Evolutionary conservation across 1,284 basidiomycete genomes (phyloP).

Genomic region (Austroboletus niveus): DNA sequence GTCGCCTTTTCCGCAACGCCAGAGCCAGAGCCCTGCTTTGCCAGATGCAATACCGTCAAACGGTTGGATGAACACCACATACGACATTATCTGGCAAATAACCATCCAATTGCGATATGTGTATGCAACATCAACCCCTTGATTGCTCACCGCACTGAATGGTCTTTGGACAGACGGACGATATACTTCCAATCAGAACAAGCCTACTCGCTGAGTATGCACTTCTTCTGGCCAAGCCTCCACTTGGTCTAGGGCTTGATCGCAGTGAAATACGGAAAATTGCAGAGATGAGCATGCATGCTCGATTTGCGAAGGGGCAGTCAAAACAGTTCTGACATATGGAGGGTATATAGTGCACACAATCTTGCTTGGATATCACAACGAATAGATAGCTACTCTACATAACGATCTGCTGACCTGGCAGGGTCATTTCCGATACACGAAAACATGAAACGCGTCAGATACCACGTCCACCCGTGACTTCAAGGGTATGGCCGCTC

Average conservation of each 20-base stretch:
- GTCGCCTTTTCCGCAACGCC: not conserved
- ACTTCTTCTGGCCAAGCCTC: constrained; percentile 64
- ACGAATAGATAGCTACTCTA: no score
- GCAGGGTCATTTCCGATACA: not conserved
- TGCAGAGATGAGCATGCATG: constrained; percentile 61
- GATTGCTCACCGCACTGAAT: not conserved
- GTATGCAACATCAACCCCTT: constrained; percentile 43
- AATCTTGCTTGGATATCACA: no score
- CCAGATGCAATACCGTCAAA: constrained; percentile 69
- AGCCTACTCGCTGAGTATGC: constrained; percentile 75
- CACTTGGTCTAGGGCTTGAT: constrained; percentile 64
- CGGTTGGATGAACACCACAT: constrained; percentile 71
- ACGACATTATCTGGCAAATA: constrained; percentile 56
- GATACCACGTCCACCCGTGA: constrained; percentile 74
- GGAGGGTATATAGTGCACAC: no score
- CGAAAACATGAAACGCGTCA: constrained; percentile 24
- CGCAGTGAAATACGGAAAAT: constrained; percentile 56
- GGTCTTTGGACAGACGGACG: constrained; percentile 61
- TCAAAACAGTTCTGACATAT: not conserved
- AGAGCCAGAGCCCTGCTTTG: not conserved
- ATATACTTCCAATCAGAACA: constrained; percentile 73
- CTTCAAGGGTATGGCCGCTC: constrained; percentile 79
- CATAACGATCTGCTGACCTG: no score
- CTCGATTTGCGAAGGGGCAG: constrained; percentile 37
- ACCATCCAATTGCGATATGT: constrained; percentile 74